Evolutionary conservation across 2,329 filamentous ascomycete genomes (phyloP).

Genomic region (Trichoderma asperellum): DNA sequence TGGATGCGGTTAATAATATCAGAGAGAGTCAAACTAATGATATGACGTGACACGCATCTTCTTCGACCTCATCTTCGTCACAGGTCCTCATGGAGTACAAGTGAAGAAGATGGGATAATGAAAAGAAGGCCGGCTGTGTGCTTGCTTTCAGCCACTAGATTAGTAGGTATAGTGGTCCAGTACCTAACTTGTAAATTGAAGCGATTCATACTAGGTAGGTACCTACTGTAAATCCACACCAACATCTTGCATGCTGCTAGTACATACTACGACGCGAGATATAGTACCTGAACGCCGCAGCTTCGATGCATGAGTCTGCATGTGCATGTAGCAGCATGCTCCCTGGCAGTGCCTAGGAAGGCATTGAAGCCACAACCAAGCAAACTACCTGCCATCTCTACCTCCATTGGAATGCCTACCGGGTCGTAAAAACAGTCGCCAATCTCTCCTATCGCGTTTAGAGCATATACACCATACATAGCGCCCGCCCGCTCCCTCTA

Average conservation of each 20-base stretch:
- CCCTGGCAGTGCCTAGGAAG: background rate
- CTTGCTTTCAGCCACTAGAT: background rate
- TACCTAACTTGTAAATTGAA: background rate
- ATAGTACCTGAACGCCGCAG: background rate
- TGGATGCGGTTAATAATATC: background rate
- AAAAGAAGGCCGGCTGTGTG: background rate
- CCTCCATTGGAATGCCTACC: background rate
- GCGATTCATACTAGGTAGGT: background rate
- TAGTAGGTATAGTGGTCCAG: no score
- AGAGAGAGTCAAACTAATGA: conserved; percentile 1
- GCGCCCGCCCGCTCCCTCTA: background rate
- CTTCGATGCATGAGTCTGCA: background rate
- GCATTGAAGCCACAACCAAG: background rate
- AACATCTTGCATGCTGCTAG: background rate
- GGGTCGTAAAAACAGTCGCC: background rate
- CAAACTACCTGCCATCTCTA: background rate
- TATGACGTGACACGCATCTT: conserved; percentile 11
- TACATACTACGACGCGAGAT: background rate
- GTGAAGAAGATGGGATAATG: background rate
- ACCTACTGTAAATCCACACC: background rate
- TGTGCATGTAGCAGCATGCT: background rate
- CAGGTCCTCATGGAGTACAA: background rate
- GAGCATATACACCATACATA: background rate
- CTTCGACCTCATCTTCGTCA: conserved; percentile 1
- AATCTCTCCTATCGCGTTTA: background rate